Evolutionary conservation across 768 basidiomycete genomes (phyloP).

Genomic region (Xerocomellus intermedius): DNA sequence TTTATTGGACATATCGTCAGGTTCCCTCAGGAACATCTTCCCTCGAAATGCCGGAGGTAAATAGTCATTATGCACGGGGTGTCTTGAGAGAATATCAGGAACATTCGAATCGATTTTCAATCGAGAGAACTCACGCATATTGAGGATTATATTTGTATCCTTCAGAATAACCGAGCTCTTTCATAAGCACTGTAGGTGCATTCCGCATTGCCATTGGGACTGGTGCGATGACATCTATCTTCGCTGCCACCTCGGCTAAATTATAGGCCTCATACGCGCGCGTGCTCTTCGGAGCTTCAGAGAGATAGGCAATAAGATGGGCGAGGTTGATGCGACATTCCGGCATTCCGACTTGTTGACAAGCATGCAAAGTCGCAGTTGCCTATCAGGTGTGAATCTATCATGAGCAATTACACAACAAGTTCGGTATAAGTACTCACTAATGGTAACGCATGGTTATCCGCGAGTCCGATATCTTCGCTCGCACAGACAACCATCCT

Average conservation of each 20-base stretch:
- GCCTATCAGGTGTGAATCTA: constrained; percentile 43
- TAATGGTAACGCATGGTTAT: constrained; percentile 71
- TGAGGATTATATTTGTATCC: constrained; percentile 64
- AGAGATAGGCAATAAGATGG: constrained; percentile 73
- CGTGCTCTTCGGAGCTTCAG: constrained; percentile 82
- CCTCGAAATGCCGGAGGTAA: constrained; percentile 49
- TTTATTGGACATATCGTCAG: constrained; percentile 45
- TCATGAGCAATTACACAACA: constrained; percentile 10
- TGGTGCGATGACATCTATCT: constrained; percentile 47
- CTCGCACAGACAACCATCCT: constrained; percentile 79
- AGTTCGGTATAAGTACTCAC: constrained; percentile 35
- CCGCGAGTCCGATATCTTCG: constrained; percentile 83
- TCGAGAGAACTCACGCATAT: constrained; percentile 41
- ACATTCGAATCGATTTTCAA: background rate
- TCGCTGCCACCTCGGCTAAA: constrained; percentile 61
- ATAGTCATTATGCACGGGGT: constrained; percentile 66
- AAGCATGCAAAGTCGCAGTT: constrained; percentile 59
- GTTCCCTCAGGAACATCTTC: constrained; percentile 43
- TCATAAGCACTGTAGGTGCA: constrained; percentile 72
- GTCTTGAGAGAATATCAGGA: constrained; percentile 34
- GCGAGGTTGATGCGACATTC: constrained; percentile 78
- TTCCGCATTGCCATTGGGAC: constrained; percentile 77
- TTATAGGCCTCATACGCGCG: constrained; percentile 78
- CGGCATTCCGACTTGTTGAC: constrained; percentile 75
- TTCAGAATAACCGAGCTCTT: constrained; percentile 63